Base-by-base conservation (phyloP, 257 asterid species). In the Lycium barbarum region DNA sequence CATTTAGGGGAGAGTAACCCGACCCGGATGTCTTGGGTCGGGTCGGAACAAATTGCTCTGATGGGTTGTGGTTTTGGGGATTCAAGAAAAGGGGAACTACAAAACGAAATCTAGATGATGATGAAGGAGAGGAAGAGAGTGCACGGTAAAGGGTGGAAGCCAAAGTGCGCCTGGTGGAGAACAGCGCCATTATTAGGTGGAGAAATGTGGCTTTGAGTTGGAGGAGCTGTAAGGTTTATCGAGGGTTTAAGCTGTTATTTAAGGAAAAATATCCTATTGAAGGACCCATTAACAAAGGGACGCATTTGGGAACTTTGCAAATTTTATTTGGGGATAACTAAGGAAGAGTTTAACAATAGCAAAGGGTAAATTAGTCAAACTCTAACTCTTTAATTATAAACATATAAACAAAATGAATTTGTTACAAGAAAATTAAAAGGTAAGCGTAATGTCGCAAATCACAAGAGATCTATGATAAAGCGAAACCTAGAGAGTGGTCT, bases 1-100 rank as follows among this genome's bases (percentile, higher is more conserved):
- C 97, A 83, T 96, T 96, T 79, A 96, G 78, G 14, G 97, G 98
- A 6, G 98, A 93, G 87, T 94, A 94, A 10, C 98, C 99, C 73
- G 97, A 87, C 18, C 92, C 89, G 76, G 98, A 86, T 3, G 97
- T 87, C 88, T 88, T 90, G 87, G 89, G 83, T 49, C 98, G 96
- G 73, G 87, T 86, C 71, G 90, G 93, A 65, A 72, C 79, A 82
- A 73, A 61, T 36, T 83, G 49, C 83, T 76, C 73, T 81, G 88
- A 22, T 36, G 40, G 40, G 70, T 8, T 26, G 33, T 26, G 54
- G 70, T 47, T 38, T 5, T 62, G 86, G 84, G 67, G 81, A 80
- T 84, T 85, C 84, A 83, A 82, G 84, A 95, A 82, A 40, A 88
- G 43, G 2, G 96, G 91, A 57, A 91, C 26, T 26, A 89, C 54